Percentiles rank a stretch among this genome's conserved stretches.
Conservation (phyloP, 345 rosid species). For the Dovyalis caffra region DNA sequence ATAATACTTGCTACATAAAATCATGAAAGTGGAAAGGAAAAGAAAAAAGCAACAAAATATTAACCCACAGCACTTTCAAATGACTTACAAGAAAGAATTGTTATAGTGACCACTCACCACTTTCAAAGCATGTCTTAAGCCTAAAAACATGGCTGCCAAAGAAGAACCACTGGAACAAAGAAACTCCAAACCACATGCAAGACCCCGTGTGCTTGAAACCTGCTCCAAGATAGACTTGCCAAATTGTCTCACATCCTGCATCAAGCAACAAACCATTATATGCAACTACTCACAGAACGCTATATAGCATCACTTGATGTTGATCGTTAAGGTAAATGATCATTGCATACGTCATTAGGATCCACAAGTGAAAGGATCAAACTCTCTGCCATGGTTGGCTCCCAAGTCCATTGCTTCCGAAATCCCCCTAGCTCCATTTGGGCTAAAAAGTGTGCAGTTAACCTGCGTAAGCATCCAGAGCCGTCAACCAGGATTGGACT, state of each 20-base stretch:
- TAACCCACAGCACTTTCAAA: slow-evolving; percentile 7
- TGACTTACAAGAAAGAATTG: slow-evolving; percentile 18
- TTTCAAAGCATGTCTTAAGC: slow-evolving; percentile 75
- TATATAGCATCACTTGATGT: slow-evolving; percentile 18
- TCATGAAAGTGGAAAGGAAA: not conserved
- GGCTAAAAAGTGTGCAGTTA: slow-evolving; percentile 66
- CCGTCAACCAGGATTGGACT: not conserved
- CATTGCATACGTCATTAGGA: slow-evolving; percentile 75
- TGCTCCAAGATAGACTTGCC: slow-evolving; percentile 85
- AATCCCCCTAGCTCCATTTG: slow-evolving; percentile 62
- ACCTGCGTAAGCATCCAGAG: slow-evolving; percentile 48
- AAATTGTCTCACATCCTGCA: slow-evolving; percentile 83
- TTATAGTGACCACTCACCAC: slow-evolving; percentile 45
- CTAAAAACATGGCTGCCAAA: slow-evolving; percentile 55
- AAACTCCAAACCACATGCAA: slow-evolving; percentile 78
- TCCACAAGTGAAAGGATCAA: slow-evolving; percentile 83
- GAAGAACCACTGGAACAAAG: slow-evolving; percentile 64
- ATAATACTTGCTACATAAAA: not conserved
- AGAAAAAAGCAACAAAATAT: not conserved
- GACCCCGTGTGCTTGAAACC: slow-evolving; percentile 81
- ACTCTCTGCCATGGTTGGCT: slow-evolving; percentile 81
- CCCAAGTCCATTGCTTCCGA: slow-evolving; percentile 87
- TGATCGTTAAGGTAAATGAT: not conserved
- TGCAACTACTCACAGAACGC: slow-evolving; percentile 6
- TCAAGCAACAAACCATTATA: slow-evolving; percentile 21